These are phyloP conservation scores for Salix purpurea DNA, from an alignment of 345 rosid species.

Conservation along the genomic window DNA sequence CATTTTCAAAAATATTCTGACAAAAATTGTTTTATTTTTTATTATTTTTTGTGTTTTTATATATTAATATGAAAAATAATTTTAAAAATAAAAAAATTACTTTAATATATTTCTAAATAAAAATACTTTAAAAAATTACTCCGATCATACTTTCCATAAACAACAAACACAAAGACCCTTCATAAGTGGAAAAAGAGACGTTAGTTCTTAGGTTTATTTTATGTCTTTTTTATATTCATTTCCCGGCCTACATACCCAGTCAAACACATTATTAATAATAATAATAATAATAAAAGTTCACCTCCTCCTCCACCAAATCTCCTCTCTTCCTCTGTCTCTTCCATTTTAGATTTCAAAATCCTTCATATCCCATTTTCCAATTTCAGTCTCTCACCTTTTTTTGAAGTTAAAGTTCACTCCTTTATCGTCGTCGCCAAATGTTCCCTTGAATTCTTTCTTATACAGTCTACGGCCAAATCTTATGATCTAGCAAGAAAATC, in stretches of 20 bases:
- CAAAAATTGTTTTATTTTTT: no score
- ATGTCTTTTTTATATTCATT: not conserved
- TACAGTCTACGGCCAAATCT: not conserved
- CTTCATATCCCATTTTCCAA: not conserved
- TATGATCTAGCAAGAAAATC: not conserved
- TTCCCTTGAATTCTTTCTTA: not conserved
- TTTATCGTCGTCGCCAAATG: not conserved
- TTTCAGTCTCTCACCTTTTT: not conserved
- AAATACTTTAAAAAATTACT: no score
- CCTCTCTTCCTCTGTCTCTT: not conserved
- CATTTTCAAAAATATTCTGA: no score
- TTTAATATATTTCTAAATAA: no score
- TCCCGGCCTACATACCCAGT: not conserved
- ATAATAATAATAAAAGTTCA: not conserved
- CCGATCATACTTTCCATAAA: no score
- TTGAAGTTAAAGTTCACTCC: not conserved
- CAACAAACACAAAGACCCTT: no score
- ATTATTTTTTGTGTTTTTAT: no score
- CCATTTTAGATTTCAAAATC: not conserved
- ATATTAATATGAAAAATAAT: no score
- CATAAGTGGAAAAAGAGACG: slow-evolving; percentile 6
- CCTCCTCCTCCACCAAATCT: not conserved
- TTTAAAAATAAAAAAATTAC: no score
- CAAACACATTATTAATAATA: not conserved
- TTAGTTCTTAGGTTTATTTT: slow-evolving; percentile 1